Conservation (phyloP, 306 rosid species). For the Lagenaria siceraria region DNA sequence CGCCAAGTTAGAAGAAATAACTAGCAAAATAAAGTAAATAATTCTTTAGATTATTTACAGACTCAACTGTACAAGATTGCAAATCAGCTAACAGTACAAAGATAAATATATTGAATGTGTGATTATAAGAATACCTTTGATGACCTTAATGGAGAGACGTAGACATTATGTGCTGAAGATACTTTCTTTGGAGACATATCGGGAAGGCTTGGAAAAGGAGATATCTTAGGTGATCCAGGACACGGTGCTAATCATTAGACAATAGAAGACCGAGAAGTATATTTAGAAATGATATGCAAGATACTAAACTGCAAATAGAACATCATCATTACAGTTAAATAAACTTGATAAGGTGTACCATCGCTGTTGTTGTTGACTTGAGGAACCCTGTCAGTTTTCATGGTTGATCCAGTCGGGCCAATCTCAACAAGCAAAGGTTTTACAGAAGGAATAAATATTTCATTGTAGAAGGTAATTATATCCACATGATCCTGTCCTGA, state of each 20-base stretch:
- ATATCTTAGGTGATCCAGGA: conserved; percentile 88
- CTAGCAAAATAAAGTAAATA: neutral
- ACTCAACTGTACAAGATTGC: neutral
- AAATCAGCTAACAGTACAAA: neutral
- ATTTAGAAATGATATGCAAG: conserved; percentile 15
- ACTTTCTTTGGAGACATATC: conserved; percentile 99
- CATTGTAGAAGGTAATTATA: conserved; percentile 82
- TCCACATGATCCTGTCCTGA: conserved; percentile 78
- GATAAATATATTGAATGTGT: neutral
- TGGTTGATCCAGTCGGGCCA: conserved; percentile 59
- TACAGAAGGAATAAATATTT: conserved; percentile 73
- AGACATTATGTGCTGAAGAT: conserved; percentile 84
- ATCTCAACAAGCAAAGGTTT: conserved; percentile 83
- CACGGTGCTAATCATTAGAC: conserved; percentile 44
- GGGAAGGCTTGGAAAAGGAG: conserved; percentile 87
- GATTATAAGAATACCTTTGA: conserved; percentile 61
- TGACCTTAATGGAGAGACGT: conserved; percentile 88
- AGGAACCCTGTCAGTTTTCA: conserved; percentile 41
- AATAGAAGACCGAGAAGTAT: conserved; percentile 9
- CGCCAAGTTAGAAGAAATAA: neutral
- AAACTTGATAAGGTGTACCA: conserved; percentile 30
- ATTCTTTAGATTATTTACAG: neutral
- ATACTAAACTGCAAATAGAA: conserved; percentile 1
- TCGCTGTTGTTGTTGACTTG: conserved; percentile 52
- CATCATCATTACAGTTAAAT: neutral